Percentiles rank a stretch among this genome's conserved stretches.
phyloP scores from a whole-genome alignment of 495 filamentous ascomycete species.

The Astrothelium subdiscretum region DNA sequence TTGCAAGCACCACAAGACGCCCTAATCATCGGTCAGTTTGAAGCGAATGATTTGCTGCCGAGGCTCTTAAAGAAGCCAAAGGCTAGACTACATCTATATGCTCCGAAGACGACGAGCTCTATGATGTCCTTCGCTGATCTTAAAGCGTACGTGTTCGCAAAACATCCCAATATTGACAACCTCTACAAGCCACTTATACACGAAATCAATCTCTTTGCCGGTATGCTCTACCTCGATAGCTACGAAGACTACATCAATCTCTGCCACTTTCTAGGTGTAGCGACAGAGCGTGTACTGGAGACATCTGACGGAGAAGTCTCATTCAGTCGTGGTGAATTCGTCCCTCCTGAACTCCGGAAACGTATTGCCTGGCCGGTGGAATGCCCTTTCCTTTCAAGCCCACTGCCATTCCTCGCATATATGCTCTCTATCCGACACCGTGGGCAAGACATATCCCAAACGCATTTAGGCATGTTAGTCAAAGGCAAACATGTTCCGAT shows the following conservation, averaged over 20 bases:
- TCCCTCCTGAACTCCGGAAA: not conserved
- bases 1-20: conserved; percentile 19
- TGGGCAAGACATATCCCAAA: not conserved
- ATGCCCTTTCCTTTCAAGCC: not conserved
- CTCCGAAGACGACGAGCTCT: conserved; percentile 1
- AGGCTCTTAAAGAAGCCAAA: conserved; percentile 21
- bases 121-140: conserved; percentile 4
- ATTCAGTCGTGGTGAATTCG: not conserved
- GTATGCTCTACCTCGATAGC: conserved; percentile 48
- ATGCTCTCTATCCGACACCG: not conserved
- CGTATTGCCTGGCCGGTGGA: not conserved
- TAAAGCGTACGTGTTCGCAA: conserved; percentile 2
- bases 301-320: not conserved
- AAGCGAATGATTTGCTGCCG: conserved; percentile 44
- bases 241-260: conserved; percentile 41
- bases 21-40: conserved; percentile 51
- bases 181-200: not conserved
- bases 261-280: conserved; percentile 43
- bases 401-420: not conserved
- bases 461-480: not conserved
- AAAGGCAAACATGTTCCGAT: not conserved
- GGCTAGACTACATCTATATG: conserved; percentile 46
- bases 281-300: conserved; percentile 7
- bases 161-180: not conserved
- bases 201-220: conserved; percentile 52